These are phyloP conservation scores for Magnaporthiopsis poae DNA, from an alignment of 2,329 filamentous ascomycete genomes.

Conservation along the genomic window DNA sequence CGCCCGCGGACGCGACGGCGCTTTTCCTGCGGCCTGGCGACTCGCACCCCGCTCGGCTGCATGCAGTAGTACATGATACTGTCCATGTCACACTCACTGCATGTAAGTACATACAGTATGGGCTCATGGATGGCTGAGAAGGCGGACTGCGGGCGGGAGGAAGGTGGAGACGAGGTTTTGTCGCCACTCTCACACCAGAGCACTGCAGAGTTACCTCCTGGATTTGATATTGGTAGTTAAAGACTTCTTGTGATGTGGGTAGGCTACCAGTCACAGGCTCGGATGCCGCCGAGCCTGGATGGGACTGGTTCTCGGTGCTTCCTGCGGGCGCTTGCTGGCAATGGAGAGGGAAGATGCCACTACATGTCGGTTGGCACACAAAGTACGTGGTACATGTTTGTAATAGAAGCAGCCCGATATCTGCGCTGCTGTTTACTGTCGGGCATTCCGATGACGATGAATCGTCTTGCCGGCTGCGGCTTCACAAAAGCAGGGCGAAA, in stretches of 20 bases:
- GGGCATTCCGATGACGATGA: not conserved
- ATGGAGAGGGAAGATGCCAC: too few relatives aligned
- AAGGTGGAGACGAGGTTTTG: not conserved
- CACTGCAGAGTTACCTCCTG: not conserved
- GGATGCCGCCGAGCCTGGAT: too few relatives aligned
- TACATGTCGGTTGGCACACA: not conserved
- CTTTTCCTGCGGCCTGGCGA: not conserved
- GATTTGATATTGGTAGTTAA: not conserved
- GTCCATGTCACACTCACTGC: not conserved
- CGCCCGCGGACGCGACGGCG: not conserved
- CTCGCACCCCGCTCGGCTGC: not conserved
- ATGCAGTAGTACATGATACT: not conserved
- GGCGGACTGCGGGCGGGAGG: too few relatives aligned
- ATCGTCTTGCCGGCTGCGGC: not conserved
- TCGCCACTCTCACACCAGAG: not conserved
- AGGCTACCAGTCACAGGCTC: too few relatives aligned
- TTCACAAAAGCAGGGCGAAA: not conserved
- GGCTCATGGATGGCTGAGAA: not conserved
- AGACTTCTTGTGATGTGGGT: too few relatives aligned
- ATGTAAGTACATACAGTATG: not conserved
- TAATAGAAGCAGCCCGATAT: too few relatives aligned
- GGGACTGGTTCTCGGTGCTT: too few relatives aligned
- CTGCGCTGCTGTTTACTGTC: not conserved
- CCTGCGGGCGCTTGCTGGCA: too few relatives aligned
- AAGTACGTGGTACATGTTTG: not conserved